Conservation (phyloP, 495 filamentous ascomycete genomes). For the Xylaria bambusicola region DNA sequence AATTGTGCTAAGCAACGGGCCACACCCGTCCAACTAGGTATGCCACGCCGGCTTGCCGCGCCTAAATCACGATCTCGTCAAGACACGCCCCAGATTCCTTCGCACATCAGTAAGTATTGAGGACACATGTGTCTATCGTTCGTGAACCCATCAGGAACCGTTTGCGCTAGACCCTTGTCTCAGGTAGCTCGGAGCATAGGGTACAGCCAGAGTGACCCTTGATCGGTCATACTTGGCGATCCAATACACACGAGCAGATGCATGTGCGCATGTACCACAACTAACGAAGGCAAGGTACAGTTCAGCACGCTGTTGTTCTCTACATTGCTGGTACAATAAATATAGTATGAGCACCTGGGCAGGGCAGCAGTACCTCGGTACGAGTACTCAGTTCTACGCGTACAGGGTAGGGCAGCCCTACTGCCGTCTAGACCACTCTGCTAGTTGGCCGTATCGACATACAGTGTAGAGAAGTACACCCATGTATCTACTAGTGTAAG, state of each 20-base stretch:
- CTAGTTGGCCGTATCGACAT: too few species aligned
- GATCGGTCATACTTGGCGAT: constrained; percentile 20
- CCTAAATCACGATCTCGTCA: constrained; percentile 19
- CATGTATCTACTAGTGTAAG: too few species aligned
- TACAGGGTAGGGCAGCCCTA: constrained; percentile 18
- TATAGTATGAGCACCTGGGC: background rate
- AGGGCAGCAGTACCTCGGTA: too few species aligned
- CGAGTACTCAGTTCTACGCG: too few species aligned
- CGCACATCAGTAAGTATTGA: background rate
- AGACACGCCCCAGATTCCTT: constrained; percentile 6
- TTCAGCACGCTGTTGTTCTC: background rate
- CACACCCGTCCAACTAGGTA: constrained; percentile 12
- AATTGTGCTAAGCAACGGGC: constrained; percentile 13
- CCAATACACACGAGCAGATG: constrained; percentile 14
- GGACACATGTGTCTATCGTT: constrained; percentile 10
- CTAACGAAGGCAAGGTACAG: constrained; percentile 10
- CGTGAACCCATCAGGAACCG: constrained; percentile 17
- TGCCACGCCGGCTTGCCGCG: background rate
- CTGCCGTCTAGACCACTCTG: constrained; percentile 13
- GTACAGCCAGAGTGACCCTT: constrained; percentile 10
- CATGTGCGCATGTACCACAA: constrained; percentile 14
- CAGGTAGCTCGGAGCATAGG: constrained; percentile 17
- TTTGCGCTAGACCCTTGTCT: constrained; percentile 15
- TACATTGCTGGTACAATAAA: too few species aligned
- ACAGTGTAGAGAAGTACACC: too few species aligned